Percentiles rank a stretch among this genome's conserved stretches.
phyloP scores from a whole-genome alignment of 345 rosid genomes.

The Litchi chinensis region DNA sequence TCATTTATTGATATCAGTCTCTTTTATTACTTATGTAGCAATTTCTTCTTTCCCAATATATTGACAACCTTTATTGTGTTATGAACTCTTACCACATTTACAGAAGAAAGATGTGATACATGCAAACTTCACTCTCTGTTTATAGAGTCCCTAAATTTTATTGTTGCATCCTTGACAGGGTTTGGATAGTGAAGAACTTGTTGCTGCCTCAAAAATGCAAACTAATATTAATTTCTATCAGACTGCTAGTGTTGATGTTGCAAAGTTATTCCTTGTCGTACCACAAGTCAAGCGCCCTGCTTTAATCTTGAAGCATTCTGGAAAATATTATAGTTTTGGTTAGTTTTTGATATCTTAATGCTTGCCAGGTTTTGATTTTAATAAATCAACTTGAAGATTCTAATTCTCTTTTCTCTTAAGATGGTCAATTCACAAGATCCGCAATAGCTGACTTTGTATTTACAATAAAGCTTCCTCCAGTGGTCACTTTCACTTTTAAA shows the following conservation, averaged over 20 bases:
- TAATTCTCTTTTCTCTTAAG: not conserved
- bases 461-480: not conserved
- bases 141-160: no score
- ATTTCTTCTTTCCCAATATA: no score
- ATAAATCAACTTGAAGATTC: not conserved
- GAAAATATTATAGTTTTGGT: constrained; percentile 4
- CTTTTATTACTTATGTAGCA: no score
- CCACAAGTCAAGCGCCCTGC: constrained; percentile 16
- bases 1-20: no score
- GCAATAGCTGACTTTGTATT: constrained; percentile 13
- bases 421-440: constrained; percentile 20
- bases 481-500: not conserved
- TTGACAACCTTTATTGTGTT: no score
- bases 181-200: no score
- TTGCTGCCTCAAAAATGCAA: constrained; percentile 13
- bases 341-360: not conserved
- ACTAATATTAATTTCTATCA: constrained; percentile 18
- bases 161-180: no score
- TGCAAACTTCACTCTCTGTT: no score
- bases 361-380: not conserved
- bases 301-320: constrained; percentile 9
- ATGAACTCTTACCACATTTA: not conserved
- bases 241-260: constrained; percentile 4
- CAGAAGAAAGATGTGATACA: no score
- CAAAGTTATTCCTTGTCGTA: not conserved